phyloP scores from a whole-genome alignment of 441 rosid species.

The Jatropha podagrica region DNA sequence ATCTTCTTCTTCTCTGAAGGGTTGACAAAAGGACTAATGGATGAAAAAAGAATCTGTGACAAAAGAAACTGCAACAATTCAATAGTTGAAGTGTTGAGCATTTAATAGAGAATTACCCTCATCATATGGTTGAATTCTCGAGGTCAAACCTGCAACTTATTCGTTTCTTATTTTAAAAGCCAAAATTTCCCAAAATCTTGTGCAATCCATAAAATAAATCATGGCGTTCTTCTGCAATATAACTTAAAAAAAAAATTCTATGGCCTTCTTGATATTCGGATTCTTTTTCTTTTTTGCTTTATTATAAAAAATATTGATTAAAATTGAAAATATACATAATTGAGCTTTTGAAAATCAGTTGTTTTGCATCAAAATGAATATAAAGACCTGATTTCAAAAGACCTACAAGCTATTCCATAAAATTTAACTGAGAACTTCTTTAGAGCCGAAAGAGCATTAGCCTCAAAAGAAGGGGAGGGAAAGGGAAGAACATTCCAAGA shows the following conservation, averaged over 20 bases:
- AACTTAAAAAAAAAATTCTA: not conserved
- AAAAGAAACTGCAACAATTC: too few species aligned
- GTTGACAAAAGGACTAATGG: too few species aligned
- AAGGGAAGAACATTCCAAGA: slow-evolving; percentile 34
- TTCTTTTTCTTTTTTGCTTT: not conserved
- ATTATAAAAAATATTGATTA: not conserved
- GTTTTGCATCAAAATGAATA: not conserved
- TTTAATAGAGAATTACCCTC: not conserved
- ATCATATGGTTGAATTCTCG: not conserved
- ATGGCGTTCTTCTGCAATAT: too few species aligned
- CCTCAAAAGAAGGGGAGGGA: slow-evolving; percentile 29
- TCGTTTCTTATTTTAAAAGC: not conserved
- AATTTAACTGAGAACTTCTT: slow-evolving; percentile 1
- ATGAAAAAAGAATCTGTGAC: too few species aligned
- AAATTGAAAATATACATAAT: not conserved
- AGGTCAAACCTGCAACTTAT: not conserved
- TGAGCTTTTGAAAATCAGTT: not conserved
- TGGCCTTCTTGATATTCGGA: not conserved
- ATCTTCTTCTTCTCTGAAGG: not conserved
- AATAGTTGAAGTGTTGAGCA: not conserved
- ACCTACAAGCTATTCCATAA: not conserved
- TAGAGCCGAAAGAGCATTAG: slow-evolving; percentile 44
- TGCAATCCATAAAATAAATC: not conserved
- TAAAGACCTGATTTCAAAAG: slow-evolving; percentile 1
- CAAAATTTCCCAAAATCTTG: not conserved